phyloP scores from a whole-genome alignment of 164 flowering plant species.

The Umbilicus rupestris region DNA sequence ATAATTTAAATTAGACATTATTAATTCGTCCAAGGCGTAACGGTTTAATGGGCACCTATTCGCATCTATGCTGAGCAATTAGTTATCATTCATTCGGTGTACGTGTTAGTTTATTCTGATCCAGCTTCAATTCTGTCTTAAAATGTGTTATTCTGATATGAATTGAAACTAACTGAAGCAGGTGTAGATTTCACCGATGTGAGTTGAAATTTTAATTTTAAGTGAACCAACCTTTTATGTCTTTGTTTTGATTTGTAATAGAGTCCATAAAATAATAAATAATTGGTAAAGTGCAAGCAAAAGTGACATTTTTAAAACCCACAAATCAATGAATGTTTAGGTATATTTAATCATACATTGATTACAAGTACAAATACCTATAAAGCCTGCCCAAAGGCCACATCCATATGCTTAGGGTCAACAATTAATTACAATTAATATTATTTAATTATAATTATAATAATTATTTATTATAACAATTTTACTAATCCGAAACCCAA shows the following conservation, averaged over 20 bases:
- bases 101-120: no score
- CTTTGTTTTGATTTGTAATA: no score
- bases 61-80: no score
- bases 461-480: neutral
- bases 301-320: constrained; percentile 1
- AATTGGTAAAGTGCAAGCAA: neutral
- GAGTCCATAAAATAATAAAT: neutral
- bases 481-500: neutral
- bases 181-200: no score
- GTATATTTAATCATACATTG: neutral
- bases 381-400: constrained; percentile 5
- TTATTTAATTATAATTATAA: neutral
- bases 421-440: constrained; percentile 5
- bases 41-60: no score
- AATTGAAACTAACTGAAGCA: neutral
- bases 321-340: neutral
- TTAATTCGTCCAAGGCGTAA: no score
- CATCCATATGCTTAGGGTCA: neutral
- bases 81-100: no score
- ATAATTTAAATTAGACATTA: no score
- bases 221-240: no score
- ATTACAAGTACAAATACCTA: constrained; percentile 1
- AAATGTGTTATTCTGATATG: no score
- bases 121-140: no score
- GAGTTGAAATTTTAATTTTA: no score